Percentiles rank a stretch among this genome's conserved stretches.
These are phyloP conservation scores for Zygosaccharomyces siamensis DNA, from an alignment of 805 yeast genomes.

Conservation along the genomic window DNA sequence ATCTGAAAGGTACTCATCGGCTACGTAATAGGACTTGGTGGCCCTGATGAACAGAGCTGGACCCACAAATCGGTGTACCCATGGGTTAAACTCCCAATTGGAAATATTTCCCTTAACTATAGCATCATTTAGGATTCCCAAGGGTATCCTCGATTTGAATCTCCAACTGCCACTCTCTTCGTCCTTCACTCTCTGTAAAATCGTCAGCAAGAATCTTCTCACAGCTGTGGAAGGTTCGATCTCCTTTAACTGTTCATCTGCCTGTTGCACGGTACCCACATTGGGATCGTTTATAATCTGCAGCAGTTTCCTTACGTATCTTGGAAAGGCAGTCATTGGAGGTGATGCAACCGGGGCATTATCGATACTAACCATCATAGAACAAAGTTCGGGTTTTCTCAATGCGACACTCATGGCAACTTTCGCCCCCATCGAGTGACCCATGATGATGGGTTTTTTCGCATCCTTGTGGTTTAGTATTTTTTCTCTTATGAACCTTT, in stretches of 20 bases:
- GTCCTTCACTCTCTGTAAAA: slow-evolving; percentile 33
- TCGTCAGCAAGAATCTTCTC: slow-evolving; percentile 65
- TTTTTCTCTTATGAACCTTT: slow-evolving; percentile 52
- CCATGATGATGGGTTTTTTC: slow-evolving; percentile 56
- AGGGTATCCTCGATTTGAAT: slow-evolving; percentile 50
- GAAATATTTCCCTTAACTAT: slow-evolving; percentile 64
- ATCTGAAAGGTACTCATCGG: slow-evolving; percentile 72
- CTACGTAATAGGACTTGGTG: slow-evolving; percentile 64
- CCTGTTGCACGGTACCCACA: slow-evolving; percentile 55
- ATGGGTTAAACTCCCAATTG: slow-evolving; percentile 68
- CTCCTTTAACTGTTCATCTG: slow-evolving; percentile 55
- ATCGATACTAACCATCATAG: slow-evolving; percentile 72
- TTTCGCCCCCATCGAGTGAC: slow-evolving; percentile 93
- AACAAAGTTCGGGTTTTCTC: slow-evolving; percentile 56
- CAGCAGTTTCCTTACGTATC: slow-evolving; percentile 59
- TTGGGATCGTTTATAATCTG: slow-evolving; percentile 47
- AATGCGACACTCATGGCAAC: slow-evolving; percentile 84
- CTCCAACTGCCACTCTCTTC: slow-evolving; percentile 23
- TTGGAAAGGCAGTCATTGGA: slow-evolving; percentile 55
- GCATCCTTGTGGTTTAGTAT: slow-evolving; percentile 31
- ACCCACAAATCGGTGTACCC: slow-evolving; percentile 52
- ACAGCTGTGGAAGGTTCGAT: slow-evolving; percentile 58
- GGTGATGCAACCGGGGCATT: slow-evolving; percentile 78
- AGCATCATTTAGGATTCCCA: slow-evolving; percentile 60
- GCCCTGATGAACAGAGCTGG: slow-evolving; percentile 83